phyloP scores from a whole-genome alignment of 805 yeast genomes.

The Pichia phayaonensis region DNA sequence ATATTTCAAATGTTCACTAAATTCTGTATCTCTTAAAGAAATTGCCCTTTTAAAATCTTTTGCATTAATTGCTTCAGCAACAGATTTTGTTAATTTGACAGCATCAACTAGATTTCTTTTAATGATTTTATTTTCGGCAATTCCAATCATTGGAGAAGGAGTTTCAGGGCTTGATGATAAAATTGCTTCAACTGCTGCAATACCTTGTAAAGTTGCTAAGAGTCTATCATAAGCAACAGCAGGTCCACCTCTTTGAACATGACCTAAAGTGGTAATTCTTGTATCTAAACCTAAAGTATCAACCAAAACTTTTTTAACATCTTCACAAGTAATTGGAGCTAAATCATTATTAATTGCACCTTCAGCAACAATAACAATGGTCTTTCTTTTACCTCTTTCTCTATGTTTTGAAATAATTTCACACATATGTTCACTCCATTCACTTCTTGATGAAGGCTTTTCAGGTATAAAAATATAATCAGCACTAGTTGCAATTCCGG shows the following conservation, averaged over 20 bases:
- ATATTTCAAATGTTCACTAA: conserved; percentile 55
- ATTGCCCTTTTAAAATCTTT: conserved; percentile 67
- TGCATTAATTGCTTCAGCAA: conserved; percentile 58
- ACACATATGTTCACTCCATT: conserved; percentile 65
- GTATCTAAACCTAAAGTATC: conserved; percentile 62
- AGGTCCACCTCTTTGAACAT: conserved; percentile 78
- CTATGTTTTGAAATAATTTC: conserved; percentile 59
- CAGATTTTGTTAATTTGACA: conserved; percentile 61
- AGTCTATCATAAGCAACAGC: conserved; percentile 70
- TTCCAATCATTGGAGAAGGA: conserved; percentile 76
- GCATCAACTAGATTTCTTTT: conserved; percentile 67
- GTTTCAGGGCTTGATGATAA: conserved; percentile 58
- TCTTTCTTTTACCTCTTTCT: conserved; percentile 64
- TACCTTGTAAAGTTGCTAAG: conserved; percentile 74
- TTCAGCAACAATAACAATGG: conserved; percentile 76
- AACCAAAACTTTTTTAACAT: conserved; percentile 59
- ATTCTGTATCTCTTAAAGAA: conserved; percentile 62
- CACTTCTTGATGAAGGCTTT: conserved; percentile 54
- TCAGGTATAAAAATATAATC: conserved; percentile 79
- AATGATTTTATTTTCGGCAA: conserved; percentile 62
- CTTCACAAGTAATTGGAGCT: conserved; percentile 56
- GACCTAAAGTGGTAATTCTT: conserved; percentile 70
- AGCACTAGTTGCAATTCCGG: conserved; percentile 75
- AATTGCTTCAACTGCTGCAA: conserved; percentile 72
- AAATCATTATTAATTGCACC: conserved; percentile 71